Conservation (phyloP, 306 rosid genomes). For the Vigna unguiculata region DNA sequence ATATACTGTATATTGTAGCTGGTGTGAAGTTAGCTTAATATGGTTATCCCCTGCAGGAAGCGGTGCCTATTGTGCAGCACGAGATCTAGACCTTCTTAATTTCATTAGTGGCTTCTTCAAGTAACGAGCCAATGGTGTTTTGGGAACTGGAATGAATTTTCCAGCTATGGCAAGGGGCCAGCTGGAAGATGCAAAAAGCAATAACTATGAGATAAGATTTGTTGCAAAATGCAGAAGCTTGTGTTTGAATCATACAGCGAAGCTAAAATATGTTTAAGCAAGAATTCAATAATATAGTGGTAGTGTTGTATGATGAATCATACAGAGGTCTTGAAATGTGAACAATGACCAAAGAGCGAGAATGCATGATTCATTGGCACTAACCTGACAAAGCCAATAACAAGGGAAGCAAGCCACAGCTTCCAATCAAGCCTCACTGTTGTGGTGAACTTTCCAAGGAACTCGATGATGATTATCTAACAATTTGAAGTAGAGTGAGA, state of each 20-base stretch:
- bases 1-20: constrained; percentile 15
- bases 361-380: constrained; percentile 8
- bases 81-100: constrained; percentile 46
- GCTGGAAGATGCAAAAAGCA: constrained; percentile 52
- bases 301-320: not conserved
- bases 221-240: constrained; percentile 9
- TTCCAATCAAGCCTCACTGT: constrained; percentile 74
- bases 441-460: constrained; percentile 82
- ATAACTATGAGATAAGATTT: constrained; percentile 20
- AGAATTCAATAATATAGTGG: not conserved
- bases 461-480: constrained; percentile 81
- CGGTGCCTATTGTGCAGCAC: constrained; percentile 34
- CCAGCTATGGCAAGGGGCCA: constrained; percentile 94
- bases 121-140: constrained; percentile 64
- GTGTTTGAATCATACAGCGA: not conserved
- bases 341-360: constrained; percentile 14
- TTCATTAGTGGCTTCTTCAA: constrained; percentile 51
- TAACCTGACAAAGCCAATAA: constrained; percentile 71
- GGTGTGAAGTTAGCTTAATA: constrained; percentile 39
- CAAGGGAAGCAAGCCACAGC: constrained; percentile 72
- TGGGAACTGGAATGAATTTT: constrained; percentile 88
- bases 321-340: not conserved
- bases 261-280: not conserved
- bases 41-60: constrained; percentile 19
- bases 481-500: constrained; percentile 30